Evolutionary conservation across 179 eudicot species (phyloP), one percentile per base, ranked within the genome.

Genomic region (Vitellaria paradoxa): DNA sequence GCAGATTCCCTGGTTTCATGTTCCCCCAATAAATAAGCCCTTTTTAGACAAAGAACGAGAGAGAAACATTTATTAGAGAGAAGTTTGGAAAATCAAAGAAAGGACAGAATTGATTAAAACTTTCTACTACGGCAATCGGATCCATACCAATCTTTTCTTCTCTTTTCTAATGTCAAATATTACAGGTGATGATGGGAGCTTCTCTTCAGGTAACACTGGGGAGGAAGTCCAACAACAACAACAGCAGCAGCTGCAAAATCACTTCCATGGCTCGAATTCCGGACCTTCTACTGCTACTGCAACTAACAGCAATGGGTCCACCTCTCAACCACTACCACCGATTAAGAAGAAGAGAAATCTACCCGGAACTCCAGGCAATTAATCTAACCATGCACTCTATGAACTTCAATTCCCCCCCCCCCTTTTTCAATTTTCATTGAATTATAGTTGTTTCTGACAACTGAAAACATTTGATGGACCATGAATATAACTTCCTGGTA

Each of bases 141-240:
- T 57, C 62, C 20, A 13, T 57, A 13, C 62, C 55, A 0, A 13
- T 13, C 62, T 57, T 15, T 57, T 15, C 0, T 6, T 57, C 3
- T 50, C 55, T 18, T 17, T 24, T 50, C 46, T 9, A 12, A 85
- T 86, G 86, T 86, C 88, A 74, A 86, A 84, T 77, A 61, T 79
- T 55, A 82, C 81, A 68, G 89, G 83, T 56, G 89, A 81, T 60
- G 85, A 82, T 23, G 89, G 85, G 0, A 84, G 87, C 67, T 86
- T 86, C 79, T 86, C 87, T 66, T 81, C 89, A 47, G 83, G 71
- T 12, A 79, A 79, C 23, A 72, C 76, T 30, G 89, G 82, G 52
- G 78, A 76, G 70, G 83, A 83, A 76, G 78, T 69, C 21, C 82
- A 76, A 10, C 37, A 30, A 30, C 37, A 30, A 30, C 76, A 46